Percentiles rank a stretch among this genome's conserved stretches.
phyloP scores from a whole-genome alignment of 257 asterid genomes.

The Marsdenia floribunda region DNA sequence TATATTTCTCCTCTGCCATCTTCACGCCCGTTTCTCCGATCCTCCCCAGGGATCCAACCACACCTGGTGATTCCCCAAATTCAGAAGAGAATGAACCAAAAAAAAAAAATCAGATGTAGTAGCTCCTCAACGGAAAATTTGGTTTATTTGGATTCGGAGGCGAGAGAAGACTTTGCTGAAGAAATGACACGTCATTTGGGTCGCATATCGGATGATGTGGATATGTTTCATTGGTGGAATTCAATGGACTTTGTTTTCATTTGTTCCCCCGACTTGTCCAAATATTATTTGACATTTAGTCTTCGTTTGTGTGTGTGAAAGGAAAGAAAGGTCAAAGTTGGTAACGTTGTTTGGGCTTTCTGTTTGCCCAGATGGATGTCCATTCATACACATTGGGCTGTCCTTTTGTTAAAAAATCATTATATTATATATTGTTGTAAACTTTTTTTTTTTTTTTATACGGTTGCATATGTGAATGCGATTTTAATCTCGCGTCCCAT shows the following conservation, averaged over 20 bases:
- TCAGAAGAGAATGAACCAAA: background rate
- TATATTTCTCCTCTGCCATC: conserved; percentile 82
- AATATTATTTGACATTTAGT: background rate
- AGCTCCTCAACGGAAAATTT: background rate
- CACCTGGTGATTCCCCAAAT: conserved; percentile 21
- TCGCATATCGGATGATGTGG: conserved; percentile 10
- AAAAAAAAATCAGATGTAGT: background rate
- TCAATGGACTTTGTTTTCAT: background rate
- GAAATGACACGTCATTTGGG: conserved; percentile 12
- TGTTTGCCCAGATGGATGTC: background rate
- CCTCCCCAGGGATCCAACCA: conserved; percentile 25
- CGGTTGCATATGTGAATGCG: too few relatives aligned
- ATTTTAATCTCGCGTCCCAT: too few relatives aligned
- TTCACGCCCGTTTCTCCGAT: background rate
- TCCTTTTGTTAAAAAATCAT: too few relatives aligned
- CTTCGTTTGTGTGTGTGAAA: background rate
- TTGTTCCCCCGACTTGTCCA: background rate
- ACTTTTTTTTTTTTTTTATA: too few relatives aligned
- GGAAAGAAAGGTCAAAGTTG: background rate
- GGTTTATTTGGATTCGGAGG: background rate
- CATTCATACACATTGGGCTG: too few relatives aligned
- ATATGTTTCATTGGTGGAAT: background rate
- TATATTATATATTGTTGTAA: too few relatives aligned
- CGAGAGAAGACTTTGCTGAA: background rate
- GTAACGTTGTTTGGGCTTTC: background rate